Conservation (phyloP, 768 basidiomycete genomes). For the Mycena albidolilacea region DNA sequence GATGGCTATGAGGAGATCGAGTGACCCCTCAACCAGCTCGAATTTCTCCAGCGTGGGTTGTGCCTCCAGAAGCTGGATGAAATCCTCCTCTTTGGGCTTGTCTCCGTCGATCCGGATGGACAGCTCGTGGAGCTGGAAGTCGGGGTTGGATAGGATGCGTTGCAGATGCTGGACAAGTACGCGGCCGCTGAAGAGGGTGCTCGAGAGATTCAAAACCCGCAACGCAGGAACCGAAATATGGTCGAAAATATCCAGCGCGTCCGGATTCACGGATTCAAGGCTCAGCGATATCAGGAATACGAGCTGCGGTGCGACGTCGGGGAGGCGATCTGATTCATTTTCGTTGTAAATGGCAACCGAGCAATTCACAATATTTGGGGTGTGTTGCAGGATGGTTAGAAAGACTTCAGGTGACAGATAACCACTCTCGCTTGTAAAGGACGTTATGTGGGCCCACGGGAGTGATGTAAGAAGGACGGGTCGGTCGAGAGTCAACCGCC, state of each 20-base stretch:
- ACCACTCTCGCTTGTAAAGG: background rate
- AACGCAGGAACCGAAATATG: background rate
- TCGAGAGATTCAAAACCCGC: background rate
- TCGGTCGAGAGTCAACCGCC: background rate
- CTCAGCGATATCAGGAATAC: background rate
- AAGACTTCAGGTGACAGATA: background rate
- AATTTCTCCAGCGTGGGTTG: slow-evolving; percentile 13
- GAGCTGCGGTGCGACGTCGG: background rate
- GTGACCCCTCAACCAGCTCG: background rate
- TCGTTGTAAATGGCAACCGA: background rate
- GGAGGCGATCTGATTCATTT: background rate
- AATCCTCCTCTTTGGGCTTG: background rate
- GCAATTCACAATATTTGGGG: background rate
- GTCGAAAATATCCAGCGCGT: background rate
- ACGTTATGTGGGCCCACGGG: background rate
- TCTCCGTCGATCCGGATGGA: slow-evolving; percentile 1
- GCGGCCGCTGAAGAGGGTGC: background rate
- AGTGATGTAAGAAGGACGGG: background rate
- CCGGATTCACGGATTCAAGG: background rate
- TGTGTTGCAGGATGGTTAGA: background rate
- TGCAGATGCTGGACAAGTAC: background rate
- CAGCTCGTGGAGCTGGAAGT: background rate
- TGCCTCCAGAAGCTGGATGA: slow-evolving; percentile 9
- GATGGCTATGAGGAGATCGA: slow-evolving; percentile 2
- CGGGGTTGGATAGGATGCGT: background rate